Conservation (phyloP, 345 rosid species). For the Eucalyptus brandiana region DNA sequence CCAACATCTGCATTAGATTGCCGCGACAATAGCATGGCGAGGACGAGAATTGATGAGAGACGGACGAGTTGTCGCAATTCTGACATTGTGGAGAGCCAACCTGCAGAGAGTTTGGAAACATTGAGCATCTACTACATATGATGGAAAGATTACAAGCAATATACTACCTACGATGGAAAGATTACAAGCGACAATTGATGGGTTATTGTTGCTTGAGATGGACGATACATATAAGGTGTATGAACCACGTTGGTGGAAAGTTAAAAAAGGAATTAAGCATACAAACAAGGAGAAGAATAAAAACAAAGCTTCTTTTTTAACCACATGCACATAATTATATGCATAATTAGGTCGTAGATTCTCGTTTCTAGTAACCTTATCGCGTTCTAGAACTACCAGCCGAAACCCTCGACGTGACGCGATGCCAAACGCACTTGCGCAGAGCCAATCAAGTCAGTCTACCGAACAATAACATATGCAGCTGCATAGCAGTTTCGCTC, state of each 20-base stretch:
- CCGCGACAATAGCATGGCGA: background rate
- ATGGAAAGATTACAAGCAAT: background rate
- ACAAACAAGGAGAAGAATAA: background rate
- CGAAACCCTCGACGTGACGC: background rate
- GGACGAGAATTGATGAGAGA: background rate
- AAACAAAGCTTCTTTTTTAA: background rate
- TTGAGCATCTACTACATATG: background rate
- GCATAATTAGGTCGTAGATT: background rate
- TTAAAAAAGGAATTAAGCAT: accelerated
- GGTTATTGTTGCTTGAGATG: background rate
- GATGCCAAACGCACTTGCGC: background rate
- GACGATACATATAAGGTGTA: background rate
- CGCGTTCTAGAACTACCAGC: background rate
- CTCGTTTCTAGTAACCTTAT: background rate
- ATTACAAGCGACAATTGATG: background rate
- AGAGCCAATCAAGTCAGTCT: accelerated
- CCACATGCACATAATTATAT: background rate
- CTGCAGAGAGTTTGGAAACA: background rate
- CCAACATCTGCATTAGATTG: constrained; percentile 21
- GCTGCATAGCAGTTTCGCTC: background rate
- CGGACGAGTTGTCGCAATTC: background rate
- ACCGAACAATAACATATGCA: accelerated
- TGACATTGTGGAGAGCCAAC: background rate
- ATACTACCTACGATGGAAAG: background rate
- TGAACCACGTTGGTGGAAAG: no score